These are phyloP conservation scores for Mycena sanguinolenta DNA, from an alignment of 768 basidiomycete genomes.

Conservation along the genomic window DNA sequence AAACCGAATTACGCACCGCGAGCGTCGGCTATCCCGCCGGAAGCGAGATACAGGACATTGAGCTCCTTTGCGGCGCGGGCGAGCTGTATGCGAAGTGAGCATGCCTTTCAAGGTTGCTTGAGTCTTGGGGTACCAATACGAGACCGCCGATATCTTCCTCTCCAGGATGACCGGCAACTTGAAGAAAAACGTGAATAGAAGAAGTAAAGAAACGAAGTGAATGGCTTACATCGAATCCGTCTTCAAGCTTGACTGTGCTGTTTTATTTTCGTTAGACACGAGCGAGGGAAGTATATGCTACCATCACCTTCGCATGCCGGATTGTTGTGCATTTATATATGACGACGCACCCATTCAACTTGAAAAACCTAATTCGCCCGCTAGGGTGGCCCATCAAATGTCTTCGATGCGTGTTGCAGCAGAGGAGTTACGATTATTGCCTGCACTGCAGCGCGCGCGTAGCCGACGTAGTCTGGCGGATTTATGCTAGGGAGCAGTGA, in stretches of 20 bases:
- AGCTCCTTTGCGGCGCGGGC: conserved; percentile 90
- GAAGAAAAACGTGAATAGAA: conserved; percentile 45
- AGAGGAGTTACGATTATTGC: no score
- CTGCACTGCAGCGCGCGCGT: no score
- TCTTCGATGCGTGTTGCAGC: no score
- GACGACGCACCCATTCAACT: no score
- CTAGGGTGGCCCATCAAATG: no score
- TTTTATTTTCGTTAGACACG: no score
- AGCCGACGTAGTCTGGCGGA: no score
- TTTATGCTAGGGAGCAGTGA: no score
- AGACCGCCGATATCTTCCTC: conserved; percentile 94
- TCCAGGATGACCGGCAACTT: conserved; percentile 94
- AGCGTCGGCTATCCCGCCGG: conserved; percentile 91
- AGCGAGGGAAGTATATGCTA: no score
- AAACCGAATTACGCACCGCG: conserved; percentile 53
- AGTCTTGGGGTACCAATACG: conserved; percentile 69
- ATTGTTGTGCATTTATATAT: no score
- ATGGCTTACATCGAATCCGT: conserved; percentile 84
- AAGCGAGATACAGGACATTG: conserved; percentile 88
- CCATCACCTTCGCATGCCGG: no score
- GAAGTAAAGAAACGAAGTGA: conserved; percentile 46
- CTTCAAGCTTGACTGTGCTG: conserved; percentile 80
- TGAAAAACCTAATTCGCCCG: no score
- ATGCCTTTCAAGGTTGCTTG: conserved; percentile 5
- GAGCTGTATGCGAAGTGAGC: conserved; percentile 59